Evolutionary conservation across 345 rosid genomes (phyloP), one percentile per base, ranked within the genome.

Genomic region (Nasturtium officinale): DNA sequence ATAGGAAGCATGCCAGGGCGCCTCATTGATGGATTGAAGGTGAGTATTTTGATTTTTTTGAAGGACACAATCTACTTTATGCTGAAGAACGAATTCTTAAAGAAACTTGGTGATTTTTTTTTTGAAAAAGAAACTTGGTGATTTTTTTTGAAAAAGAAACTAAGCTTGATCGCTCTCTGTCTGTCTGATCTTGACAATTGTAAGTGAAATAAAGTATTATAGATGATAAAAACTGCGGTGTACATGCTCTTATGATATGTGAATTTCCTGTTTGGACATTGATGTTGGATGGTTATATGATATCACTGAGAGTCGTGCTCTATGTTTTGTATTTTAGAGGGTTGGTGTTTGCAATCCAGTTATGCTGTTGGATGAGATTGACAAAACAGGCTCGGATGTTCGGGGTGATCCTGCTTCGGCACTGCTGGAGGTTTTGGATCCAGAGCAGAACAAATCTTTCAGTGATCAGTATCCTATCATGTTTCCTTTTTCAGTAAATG

Each of bases 1-100:
- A 91, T 91, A 71, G 98, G 98, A 60, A 95, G 99, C 84, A 91
- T 95, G 99, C 98, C 99, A 42, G 99, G 98, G 71, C 97, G 97
- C 76, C 98, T 95, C 52, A 88, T 95, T 80, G 98, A 91, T 75
- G 98, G 99, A 57, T 47, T 95, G 72, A 94, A 94, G 96, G 99
- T 95, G 73, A 72, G 53, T 43, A 30, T 16, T 52, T 43, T 42
- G 30, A n/a, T n/a, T n/a, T 35, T 68, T 58, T 74, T 48, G 23
- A 13, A 42, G 11, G 67, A 29, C 16, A 21, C 9, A 17, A 33
- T 33, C 18, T 33, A 26, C 21, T 65, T 45, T 37, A 20, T 62
- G 54, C 45, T 48, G 43, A 62, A 46, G 37, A 63, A 7, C 47
- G 29, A 55, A 9, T 29, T 46, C 21, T 16, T 7, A 20, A 21